Evolutionary conservation across 2,329 filamentous ascomycete species (phyloP).

Genomic region (Aspergillus sp.): DNA sequence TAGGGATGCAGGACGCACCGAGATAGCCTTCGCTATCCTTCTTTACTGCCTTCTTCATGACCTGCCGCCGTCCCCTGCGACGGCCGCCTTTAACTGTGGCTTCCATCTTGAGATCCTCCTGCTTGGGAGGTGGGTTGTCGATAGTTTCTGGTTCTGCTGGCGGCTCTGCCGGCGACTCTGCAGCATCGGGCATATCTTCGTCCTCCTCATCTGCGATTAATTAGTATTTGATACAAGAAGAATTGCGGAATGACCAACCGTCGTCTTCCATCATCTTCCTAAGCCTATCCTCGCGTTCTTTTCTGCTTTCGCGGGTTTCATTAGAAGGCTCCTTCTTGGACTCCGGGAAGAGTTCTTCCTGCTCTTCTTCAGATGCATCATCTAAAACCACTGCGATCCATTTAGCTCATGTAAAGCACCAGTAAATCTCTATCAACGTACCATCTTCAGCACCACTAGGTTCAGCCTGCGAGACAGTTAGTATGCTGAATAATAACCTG

Average conservation of each 20-base stretch:
- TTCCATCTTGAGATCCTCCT: conserved; percentile 50
- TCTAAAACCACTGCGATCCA: conserved; percentile 44
- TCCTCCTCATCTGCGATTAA: conserved; percentile 36
- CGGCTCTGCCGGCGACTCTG: conserved; percentile 38
- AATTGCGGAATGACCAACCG: conserved; percentile 40
- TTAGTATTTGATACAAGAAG: conserved; percentile 24
- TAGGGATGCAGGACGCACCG: conserved; percentile 55
- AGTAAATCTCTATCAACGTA: conserved; percentile 23
- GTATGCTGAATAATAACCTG: background rate
- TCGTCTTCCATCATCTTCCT: conserved; percentile 74
- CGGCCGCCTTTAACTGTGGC: conserved; percentile 62
- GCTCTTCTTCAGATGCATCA: conserved; percentile 59
- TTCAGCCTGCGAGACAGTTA: conserved; percentile 28
- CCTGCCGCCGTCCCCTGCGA: conserved; percentile 71
- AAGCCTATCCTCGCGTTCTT: conserved; percentile 65
- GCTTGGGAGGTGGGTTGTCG: conserved; percentile 39
- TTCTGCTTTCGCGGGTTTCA: conserved; percentile 49
- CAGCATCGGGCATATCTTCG: conserved; percentile 60
- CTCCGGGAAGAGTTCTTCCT: conserved; percentile 51
- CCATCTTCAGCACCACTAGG: conserved; percentile 51
- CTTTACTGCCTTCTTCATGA: conserved; percentile 84
- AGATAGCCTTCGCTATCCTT: conserved; percentile 90
- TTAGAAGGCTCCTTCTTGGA: conserved; percentile 35
- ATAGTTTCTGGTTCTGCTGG: conserved; percentile 37
- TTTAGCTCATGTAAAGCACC: conserved; percentile 29